Conservation (phyloP, 768 basidiomycete species). For the Hebeloma cylindrosporum region DNA sequence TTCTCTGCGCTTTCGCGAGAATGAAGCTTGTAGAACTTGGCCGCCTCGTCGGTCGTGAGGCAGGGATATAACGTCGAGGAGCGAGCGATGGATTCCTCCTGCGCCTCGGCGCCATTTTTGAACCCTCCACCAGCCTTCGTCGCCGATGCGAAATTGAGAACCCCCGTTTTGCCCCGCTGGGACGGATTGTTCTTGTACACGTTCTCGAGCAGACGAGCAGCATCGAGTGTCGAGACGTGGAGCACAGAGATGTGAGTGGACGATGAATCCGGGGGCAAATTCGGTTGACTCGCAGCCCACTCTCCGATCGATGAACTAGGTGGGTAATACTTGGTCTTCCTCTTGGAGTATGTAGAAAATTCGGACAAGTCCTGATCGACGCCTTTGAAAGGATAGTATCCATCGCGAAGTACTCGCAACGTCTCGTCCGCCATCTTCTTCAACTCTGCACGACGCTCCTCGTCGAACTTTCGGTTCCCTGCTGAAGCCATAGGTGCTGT, state of each 20-base stretch:
- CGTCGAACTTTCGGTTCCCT: constrained; percentile 16
- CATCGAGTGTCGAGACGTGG: constrained; percentile 65
- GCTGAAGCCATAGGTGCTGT: constrained; percentile 4
- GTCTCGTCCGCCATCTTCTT: constrained; percentile 53
- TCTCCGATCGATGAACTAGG: constrained; percentile 46
- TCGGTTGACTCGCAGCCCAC: constrained; percentile 38
- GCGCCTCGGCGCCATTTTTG: constrained; percentile 67
- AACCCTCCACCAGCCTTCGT: constrained; percentile 79
- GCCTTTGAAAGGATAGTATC: constrained; percentile 35
- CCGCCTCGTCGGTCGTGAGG: constrained; percentile 53
- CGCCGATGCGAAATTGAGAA: constrained; percentile 79
- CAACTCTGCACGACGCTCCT: constrained; percentile 28
- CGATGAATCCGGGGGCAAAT: constrained; percentile 11
- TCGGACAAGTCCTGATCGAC: constrained; percentile 29
- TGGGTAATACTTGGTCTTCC: constrained; percentile 52
- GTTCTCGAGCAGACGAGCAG: constrained; percentile 42
- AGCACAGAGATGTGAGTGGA: constrained; percentile 45
- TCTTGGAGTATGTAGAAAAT: constrained; percentile 29
- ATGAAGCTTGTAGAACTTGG: constrained; percentile 65
- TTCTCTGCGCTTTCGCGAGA: constrained; percentile 35
- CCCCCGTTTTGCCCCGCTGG: constrained; percentile 42
- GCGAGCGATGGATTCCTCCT: constrained; percentile 80
- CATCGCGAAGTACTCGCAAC: constrained; percentile 45
- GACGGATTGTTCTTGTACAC: constrained; percentile 18
- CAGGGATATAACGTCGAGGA: constrained; percentile 69